Evolutionary conservation across 73 alveolate genomes (phyloP).

Genomic region (Paramecium caudatum): DNA sequence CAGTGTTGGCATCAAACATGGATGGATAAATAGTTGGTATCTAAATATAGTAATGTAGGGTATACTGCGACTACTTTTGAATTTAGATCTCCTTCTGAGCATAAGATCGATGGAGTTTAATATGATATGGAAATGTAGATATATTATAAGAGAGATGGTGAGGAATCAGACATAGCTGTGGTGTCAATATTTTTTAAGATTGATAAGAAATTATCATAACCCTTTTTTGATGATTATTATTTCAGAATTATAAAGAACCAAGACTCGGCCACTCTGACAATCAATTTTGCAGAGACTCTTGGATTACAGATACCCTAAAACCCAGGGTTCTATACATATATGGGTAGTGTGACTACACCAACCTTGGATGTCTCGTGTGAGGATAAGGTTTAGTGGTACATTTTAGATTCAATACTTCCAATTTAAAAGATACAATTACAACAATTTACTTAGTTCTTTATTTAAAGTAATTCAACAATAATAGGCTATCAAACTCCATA

Average conservation of each 20-base stretch:
- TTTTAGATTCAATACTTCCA: not conserved
- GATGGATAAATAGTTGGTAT: not conserved
- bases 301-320: not conserved
- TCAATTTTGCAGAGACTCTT: not conserved
- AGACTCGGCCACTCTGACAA: not conserved
- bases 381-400: not conserved
- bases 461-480: too few species aligned
- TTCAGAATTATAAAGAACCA: not conserved
- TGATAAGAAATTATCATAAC: slow-evolving; percentile 7
- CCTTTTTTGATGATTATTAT: slow-evolving; percentile 42
- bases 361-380: not conserved
- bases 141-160: not conserved
- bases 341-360: not conserved
- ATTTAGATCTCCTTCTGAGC: slow-evolving; percentile 30
- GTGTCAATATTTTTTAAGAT: slow-evolving; percentile 16
- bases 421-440: not conserved
- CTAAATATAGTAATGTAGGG: not conserved
- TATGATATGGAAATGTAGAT: slow-evolving; percentile 20
- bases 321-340: slow-evolving; percentile 18
- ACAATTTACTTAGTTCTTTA: slow-evolving; percentile 6
- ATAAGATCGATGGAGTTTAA: not conserved
- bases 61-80: slow-evolving; percentile 37
- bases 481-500: too few species aligned
- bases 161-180: not conserved
- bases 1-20: not conserved